Evolutionary conservation across 2,329 filamentous ascomycete genomes (phyloP).

Genomic region (Cladophialophora yegresii): DNA sequence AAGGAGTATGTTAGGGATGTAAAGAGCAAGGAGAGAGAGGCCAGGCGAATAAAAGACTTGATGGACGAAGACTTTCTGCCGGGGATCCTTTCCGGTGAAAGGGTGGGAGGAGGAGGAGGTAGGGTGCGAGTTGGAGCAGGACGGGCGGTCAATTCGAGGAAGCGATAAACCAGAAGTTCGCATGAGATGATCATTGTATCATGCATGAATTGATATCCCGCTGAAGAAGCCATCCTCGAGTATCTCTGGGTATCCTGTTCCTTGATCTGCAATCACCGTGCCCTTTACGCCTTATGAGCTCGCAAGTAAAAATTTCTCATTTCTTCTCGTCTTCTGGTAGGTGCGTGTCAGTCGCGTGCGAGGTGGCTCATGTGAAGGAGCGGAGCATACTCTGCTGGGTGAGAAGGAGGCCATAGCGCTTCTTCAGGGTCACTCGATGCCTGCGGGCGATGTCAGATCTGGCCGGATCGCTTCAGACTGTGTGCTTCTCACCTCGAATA

Average conservation of each 20-base stretch:
- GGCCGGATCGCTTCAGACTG: not conserved
- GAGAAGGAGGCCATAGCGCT: constrained; percentile 83
- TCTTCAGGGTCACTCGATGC: constrained; percentile 93
- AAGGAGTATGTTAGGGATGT: constrained; percentile 77
- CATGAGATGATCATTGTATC: not conserved
- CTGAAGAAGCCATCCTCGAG: not conserved
- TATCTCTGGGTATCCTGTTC: constrained; percentile 25
- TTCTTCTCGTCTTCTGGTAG: constrained; percentile 40
- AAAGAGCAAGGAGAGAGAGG: constrained; percentile 62
- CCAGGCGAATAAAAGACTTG: constrained; percentile 68
- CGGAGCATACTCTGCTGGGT: constrained; percentile 68
- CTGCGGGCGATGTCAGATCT: constrained; percentile 46
- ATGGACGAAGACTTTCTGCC: constrained; percentile 97
- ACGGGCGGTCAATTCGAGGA: constrained; percentile 77
- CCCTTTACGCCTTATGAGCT: constrained; percentile 5
- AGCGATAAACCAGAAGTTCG: constrained; percentile 44
- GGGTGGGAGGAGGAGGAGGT: constrained; percentile 62
- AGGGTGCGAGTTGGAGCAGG: constrained; percentile 82
- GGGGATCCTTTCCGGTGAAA: constrained; percentile 76
- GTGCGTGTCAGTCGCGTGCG: constrained; percentile 24
- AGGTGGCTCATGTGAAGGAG: not conserved
- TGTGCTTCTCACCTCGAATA: constrained; percentile 69
- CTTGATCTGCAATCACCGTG: not conserved
- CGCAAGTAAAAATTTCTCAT: constrained; percentile 19
- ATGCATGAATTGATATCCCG: constrained; percentile 2